Conservation (phyloP, 257 asterid genomes). For the Apocynum venetum region DNA sequence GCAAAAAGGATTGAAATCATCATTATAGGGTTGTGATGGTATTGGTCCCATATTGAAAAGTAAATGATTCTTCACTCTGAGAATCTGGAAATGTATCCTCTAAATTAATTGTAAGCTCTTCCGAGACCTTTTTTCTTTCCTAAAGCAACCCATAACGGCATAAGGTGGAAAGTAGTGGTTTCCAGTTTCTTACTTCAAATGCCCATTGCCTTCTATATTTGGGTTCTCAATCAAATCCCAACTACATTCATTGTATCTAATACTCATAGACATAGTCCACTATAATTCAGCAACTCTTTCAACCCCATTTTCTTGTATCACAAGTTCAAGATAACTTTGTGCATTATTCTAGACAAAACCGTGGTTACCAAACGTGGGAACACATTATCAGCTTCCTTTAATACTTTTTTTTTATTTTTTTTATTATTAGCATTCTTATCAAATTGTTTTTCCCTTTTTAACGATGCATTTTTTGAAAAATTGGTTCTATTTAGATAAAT, state of each 20-base stretch:
- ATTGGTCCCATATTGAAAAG: background rate
- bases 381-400: too few relatives aligned
- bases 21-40: background rate
- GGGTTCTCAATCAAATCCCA: background rate
- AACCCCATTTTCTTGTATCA: too few relatives aligned
- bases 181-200: conserved; percentile 27
- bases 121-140: conserved; percentile 3
- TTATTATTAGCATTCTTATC: too few relatives aligned
- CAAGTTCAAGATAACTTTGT: too few relatives aligned
- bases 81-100: background rate
- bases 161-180: conserved; percentile 38
- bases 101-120: background rate
- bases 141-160: background rate
- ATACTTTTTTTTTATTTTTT: too few relatives aligned
- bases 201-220: background rate
- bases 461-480: too few relatives aligned
- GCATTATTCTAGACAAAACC: too few relatives aligned
- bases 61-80: background rate
- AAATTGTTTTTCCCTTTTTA: too few relatives aligned
- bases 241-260: background rate
- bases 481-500: too few relatives aligned
- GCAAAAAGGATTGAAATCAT: background rate
- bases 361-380: too few relatives aligned
- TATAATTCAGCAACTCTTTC: too few relatives aligned
- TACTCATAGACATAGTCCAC: background rate